Conservation (phyloP, 441 rosid species). For the Pelargonium myrrhifolium region DNA sequence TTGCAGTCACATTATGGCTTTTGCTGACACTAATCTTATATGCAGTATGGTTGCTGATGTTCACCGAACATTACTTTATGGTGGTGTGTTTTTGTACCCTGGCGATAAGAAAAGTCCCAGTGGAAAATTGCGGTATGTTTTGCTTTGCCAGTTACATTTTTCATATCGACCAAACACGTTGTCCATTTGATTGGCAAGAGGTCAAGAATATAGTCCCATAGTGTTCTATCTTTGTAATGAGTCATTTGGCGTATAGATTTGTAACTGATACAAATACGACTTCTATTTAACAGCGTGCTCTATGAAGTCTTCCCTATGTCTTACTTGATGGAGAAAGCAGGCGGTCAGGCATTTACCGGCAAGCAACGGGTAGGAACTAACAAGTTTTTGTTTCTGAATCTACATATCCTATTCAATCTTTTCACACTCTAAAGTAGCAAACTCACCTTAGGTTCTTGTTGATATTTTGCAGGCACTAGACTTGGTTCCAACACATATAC, state of each 20-base stretch:
- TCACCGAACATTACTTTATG: conserved; percentile 89
- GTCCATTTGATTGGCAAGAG: not conserved
- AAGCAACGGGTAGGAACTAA: conserved; percentile 73
- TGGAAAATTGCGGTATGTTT: conserved; percentile 88
- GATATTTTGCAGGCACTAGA: conserved; percentile 58
- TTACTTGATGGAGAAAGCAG: conserved; percentile 94
- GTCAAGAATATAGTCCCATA: too few species aligned
- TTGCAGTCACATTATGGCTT: conserved; percentile 2
- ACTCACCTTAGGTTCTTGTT: not conserved
- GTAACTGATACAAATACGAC: conserved; percentile 4
- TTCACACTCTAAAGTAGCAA: not conserved
- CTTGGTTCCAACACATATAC: conserved; percentile 63
- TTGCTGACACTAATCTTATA: conserved; percentile 11
- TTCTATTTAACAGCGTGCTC: conserved; percentile 47
- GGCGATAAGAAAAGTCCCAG: conserved; percentile 88
- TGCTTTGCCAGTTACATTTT: not conserved
- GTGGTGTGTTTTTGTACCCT: conserved; percentile 94
- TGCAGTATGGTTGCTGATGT: conserved; percentile 97
- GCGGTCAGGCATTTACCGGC: conserved; percentile 92
- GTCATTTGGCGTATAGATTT: not conserved
- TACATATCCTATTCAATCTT: too few species aligned
- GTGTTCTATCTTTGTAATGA: not conserved
- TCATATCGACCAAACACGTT: not conserved
- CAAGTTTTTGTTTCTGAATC: too few species aligned
- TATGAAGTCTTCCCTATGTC: conserved; percentile 99